Evolutionary conservation across 345 rosid species (phyloP).

Genomic region (Salix udensis): DNA sequence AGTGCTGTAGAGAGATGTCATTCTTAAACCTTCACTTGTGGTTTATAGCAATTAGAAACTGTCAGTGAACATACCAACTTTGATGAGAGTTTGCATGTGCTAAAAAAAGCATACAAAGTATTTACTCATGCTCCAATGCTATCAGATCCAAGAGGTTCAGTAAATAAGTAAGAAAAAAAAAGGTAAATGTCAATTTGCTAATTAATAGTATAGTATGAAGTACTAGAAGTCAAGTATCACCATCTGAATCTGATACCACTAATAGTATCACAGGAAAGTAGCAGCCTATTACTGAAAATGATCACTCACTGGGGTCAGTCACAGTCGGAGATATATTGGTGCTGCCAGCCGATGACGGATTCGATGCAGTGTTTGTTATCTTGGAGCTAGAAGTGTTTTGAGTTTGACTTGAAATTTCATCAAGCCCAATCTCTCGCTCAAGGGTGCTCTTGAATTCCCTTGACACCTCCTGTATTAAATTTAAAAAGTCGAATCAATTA

Average conservation of each 20-base stretch:
- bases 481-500: background rate
- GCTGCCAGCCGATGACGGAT: conserved; percentile 37
- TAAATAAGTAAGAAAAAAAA: no score
- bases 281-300: background rate
- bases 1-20: background rate
- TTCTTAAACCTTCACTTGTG: background rate
- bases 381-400: conserved; percentile 42
- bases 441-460: conserved; percentile 95
- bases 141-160: background rate
- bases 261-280: background rate
- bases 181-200: no score
- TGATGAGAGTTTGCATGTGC: background rate
- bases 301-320: conserved; percentile 56
- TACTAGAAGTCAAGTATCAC: background rate
- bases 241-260: background rate
- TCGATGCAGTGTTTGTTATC: conserved; percentile 33
- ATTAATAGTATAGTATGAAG: background rate
- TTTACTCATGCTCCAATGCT: background rate
- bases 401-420: conserved; percentile 40
- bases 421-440: conserved; percentile 84
- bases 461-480: conserved; percentile 61
- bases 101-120: no score
- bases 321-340: conserved; percentile 34
- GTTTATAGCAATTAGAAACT: background rate
- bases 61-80: background rate